A percentile compares a stretch with the other conserved stretches of the same genome.
phyloP scores from a whole-genome alignment of 2,329 filamentous ascomycete species.

The Ceratocystis albifundus region DNA sequence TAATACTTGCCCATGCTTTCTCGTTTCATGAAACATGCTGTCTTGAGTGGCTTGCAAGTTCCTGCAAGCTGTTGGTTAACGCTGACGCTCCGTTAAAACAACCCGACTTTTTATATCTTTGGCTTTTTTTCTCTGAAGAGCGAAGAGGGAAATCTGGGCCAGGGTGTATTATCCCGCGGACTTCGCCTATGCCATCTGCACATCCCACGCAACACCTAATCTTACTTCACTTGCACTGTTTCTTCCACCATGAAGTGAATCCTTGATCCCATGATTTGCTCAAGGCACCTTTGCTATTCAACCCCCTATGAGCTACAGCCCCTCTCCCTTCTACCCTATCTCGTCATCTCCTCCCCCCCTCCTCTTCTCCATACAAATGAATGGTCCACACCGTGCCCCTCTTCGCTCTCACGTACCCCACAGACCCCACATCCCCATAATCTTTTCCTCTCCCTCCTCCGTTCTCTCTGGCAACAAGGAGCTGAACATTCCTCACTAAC shows the following conservation, averaged over 20 bases:
- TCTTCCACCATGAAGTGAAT: not conserved
- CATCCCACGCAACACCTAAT: not conserved
- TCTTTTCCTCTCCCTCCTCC: slow-evolving; percentile 1
- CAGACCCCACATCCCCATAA: not conserved
- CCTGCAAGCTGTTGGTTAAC: not conserved
- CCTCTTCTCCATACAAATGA: slow-evolving; percentile 2
- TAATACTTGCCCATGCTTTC: not conserved
- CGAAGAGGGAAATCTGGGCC: not conserved
- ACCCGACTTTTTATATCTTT: not conserved
- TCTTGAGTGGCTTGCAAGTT: slow-evolving; percentile 7
- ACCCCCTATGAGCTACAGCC: not conserved
- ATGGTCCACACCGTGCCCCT: not conserved
- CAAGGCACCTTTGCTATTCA: not conserved
- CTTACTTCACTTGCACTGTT: not conserved
- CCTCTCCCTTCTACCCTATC: not conserved
- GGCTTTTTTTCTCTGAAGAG: not conserved
- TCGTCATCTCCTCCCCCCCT: not conserved
- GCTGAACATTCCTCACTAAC: slow-evolving; percentile 25
- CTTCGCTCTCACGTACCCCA: not conserved
- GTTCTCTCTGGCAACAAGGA: slow-evolving; percentile 20
- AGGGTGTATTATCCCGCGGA: not conserved
- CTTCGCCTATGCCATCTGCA: slow-evolving; percentile 3
- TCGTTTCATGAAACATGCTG: not conserved
- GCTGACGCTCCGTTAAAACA: not conserved
- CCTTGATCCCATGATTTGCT: too few species aligned